Conservation (phyloP, 192 early-diverging fungal species). For the Coemansia sp. region DNA sequence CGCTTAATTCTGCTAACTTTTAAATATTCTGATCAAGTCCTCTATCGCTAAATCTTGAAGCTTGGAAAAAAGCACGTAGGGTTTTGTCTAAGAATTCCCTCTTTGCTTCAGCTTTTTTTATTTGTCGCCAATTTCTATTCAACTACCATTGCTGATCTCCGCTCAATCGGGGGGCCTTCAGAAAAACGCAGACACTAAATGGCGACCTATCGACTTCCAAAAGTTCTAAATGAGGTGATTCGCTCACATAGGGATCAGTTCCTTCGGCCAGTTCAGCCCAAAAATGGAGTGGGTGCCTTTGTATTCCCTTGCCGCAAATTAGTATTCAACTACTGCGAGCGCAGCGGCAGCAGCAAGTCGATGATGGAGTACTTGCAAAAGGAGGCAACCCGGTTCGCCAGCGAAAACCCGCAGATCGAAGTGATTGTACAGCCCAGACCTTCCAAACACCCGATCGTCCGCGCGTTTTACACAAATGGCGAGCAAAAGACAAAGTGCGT, state of each 20-base stretch:
- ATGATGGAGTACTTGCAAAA: slow-evolving; percentile 77
- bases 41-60: background rate
- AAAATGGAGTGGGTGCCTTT: slow-evolving; percentile 76
- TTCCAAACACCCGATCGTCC: slow-evolving; percentile 71
- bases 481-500: slow-evolving; percentile 61
- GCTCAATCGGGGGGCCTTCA: background rate
- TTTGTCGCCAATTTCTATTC: background rate
- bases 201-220: slow-evolving; percentile 44
- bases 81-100: no score
- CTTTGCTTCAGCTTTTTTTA: background rate
- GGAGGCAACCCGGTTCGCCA: slow-evolving; percentile 61
- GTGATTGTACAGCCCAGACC: slow-evolving; percentile 73
- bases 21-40: background rate
- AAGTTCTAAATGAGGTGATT: slow-evolving; percentile 43
- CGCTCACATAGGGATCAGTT: slow-evolving; percentile 34
- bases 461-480: slow-evolving; percentile 67
- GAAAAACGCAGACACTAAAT: slow-evolving; percentile 13
- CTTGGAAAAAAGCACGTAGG: background rate
- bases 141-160: background rate
- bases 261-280: slow-evolving; percentile 35
- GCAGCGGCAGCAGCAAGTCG: slow-evolving; percentile 72
- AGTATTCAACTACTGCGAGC: slow-evolving; percentile 84
- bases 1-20: background rate
- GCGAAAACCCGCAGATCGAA: slow-evolving; percentile 77
- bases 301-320: slow-evolving; percentile 75